Conservation (phyloP, 352 stramenopile genomes). For the Thalassiosira hispida region DNA sequence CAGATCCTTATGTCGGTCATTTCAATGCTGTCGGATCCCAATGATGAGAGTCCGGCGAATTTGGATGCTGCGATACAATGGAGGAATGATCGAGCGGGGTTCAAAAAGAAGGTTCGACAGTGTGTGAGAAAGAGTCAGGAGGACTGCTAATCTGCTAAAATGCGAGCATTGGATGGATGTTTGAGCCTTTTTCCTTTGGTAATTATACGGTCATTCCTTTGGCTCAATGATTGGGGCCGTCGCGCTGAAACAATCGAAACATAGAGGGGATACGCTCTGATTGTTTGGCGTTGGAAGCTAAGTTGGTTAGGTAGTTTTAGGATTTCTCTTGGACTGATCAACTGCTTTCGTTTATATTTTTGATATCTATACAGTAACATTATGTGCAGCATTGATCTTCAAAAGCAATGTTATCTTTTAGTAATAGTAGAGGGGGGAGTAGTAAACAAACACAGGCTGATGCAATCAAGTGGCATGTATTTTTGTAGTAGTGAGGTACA, state of each 20-base stretch:
- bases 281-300: not conserved
- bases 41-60: slow-evolving; percentile 99
- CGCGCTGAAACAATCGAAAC: slow-evolving; percentile 1
- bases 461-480: not conserved
- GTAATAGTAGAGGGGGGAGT: too few relatives aligned
- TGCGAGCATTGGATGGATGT: slow-evolving; percentile 18
- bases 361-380: not conserved
- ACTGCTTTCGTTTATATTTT: not conserved
- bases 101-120: slow-evolving; percentile 85
- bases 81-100: slow-evolving; percentile 78
- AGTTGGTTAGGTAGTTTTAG: not conserved
- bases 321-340: not conserved
- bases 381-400: not conserved
- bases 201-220: not conserved
- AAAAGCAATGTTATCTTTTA: too few relatives aligned
- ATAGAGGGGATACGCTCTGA: not conserved
- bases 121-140: slow-evolving; percentile 85
- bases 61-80: slow-evolving; percentile 96
- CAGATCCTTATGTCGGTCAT: slow-evolving; percentile 90
- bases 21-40: slow-evolving; percentile 99
- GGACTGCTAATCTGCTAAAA: slow-evolving; percentile 65
- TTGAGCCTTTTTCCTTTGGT: slow-evolving; percentile 1
- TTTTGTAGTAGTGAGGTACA: too few relatives aligned
- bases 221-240: not conserved
- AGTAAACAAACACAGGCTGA: too few relatives aligned